phyloP scores from a whole-genome alignment of 768 basidiomycete genomes.

The Myochromella boudieri region DNA sequence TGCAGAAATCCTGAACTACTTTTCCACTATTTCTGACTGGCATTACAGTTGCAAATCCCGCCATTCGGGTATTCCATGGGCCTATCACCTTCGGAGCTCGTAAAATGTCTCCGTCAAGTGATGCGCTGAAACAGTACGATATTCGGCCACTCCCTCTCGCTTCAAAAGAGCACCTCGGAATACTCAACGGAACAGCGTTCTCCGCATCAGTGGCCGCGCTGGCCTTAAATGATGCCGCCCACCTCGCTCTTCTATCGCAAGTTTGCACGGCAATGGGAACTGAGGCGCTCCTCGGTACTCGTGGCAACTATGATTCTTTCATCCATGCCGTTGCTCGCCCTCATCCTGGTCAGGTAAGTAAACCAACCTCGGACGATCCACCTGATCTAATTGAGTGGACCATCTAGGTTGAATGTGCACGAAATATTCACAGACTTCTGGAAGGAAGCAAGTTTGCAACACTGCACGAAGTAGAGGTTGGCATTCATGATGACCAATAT shows the following conservation, averaged over 20 bases:
- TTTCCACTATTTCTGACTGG: not conserved
- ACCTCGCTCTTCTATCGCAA: constrained; percentile 61
- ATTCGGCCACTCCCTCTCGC: constrained; percentile 60
- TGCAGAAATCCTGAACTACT: not conserved
- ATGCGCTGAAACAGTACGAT: constrained; percentile 50
- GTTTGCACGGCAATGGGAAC: constrained; percentile 79
- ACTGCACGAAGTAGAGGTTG: constrained; percentile 61
- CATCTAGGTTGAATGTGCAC: constrained; percentile 59
- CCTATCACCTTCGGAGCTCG: constrained; percentile 48
- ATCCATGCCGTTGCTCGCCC: constrained; percentile 74
- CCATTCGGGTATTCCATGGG: constrained; percentile 48
- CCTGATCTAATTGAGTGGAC: not conserved
- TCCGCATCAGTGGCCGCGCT: constrained; percentile 72
- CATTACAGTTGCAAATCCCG: constrained; percentile 25
- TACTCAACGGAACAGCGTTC: constrained; percentile 77
- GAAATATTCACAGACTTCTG: constrained; percentile 60
- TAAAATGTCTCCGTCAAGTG: constrained; percentile 47
- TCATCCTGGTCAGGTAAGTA: constrained; percentile 69
- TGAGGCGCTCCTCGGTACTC: constrained; percentile 69
- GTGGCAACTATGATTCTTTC: constrained; percentile 66
- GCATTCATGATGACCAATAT: constrained; percentile 64
- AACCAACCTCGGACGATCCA: not conserved
- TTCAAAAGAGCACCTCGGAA: constrained; percentile 69
- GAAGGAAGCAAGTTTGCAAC: constrained; percentile 61
- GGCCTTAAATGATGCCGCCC: constrained; percentile 68